Conservation (phyloP, 2,329 filamentous ascomycete species). For the Trichoderma koningiopsis region DNA sequence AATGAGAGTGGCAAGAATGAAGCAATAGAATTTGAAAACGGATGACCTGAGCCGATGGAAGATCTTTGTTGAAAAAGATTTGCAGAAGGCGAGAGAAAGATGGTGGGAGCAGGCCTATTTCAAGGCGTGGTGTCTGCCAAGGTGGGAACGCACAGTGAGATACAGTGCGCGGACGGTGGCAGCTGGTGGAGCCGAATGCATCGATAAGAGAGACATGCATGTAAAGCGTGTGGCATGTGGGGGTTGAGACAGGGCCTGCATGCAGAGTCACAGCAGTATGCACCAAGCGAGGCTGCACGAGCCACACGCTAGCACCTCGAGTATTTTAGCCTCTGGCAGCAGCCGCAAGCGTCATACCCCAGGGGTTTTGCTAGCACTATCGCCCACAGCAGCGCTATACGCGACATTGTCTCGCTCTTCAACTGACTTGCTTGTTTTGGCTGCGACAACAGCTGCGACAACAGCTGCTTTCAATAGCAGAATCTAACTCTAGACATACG, state of each 20-base stretch:
- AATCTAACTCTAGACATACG: no score
- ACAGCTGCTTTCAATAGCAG: neutral
- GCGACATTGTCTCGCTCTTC: neutral
- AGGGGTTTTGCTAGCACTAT: conserved; percentile 3
- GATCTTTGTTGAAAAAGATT: conserved; percentile 2
- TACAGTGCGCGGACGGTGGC: conserved; percentile 11
- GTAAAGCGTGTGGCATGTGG: conserved; percentile 19
- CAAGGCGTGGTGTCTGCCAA: conserved; percentile 17
- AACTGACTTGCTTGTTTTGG: neutral
- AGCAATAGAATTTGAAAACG: neutral
- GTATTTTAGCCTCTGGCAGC: conserved; percentile 7
- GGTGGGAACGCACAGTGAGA: conserved; percentile 22
- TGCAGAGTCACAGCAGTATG: neutral
- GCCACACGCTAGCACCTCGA: conserved; percentile 6
- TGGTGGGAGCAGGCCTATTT: conserved; percentile 29
- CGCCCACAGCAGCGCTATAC: neutral
- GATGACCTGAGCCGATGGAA: neutral
- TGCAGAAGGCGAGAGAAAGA: neutral
- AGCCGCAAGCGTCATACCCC: conserved; percentile 19
- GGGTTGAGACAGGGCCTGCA: neutral
- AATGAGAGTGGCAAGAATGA: conserved; percentile 1
- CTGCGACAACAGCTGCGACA: neutral
- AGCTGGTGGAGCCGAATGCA: conserved; percentile 6
- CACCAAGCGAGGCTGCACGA: conserved; percentile 5
- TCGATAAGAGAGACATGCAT: conserved; percentile 25